These are phyloP conservation scores for Apiosordaria backusii DNA, from an alignment of 495 filamentous ascomycete species.

Conservation along the genomic window DNA sequence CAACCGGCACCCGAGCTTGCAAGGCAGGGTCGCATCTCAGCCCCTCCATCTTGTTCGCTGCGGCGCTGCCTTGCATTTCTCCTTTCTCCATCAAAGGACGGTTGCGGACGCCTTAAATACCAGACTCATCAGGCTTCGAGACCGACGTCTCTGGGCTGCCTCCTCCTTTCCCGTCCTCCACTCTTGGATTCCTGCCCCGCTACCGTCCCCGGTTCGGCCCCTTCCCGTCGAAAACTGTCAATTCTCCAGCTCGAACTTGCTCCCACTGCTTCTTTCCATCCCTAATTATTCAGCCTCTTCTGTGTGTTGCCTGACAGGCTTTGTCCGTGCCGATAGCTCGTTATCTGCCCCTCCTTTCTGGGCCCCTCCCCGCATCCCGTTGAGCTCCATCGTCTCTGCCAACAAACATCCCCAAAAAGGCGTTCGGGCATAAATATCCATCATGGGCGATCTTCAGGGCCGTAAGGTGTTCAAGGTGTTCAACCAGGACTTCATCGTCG, in stretches of 20 bases:
- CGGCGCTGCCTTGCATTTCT: slow-evolving; percentile 13
- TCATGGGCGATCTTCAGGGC: slow-evolving; percentile 74
- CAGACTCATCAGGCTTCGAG: background rate
- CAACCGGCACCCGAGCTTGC: slow-evolving; percentile 10
- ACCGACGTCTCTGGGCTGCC: background rate
- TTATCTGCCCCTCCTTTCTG: slow-evolving; percentile 16
- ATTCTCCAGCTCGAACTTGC: background rate
- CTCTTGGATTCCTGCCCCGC: background rate
- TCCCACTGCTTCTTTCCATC: background rate
- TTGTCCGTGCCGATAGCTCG: slow-evolving; percentile 2
- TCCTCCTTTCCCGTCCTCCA: background rate
- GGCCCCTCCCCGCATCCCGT: background rate
- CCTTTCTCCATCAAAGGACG: slow-evolving; percentile 16
- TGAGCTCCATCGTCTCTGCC: slow-evolving; percentile 2
- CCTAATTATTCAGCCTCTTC: background rate
- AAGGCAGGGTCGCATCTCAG: slow-evolving; percentile 10
- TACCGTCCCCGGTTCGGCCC: background rate
- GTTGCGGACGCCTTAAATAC: slow-evolving; percentile 5
- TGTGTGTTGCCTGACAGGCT: background rate
- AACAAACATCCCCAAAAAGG: background rate
- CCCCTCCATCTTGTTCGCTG: slow-evolving; percentile 17
- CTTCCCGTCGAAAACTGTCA: background rate
- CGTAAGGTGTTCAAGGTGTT: slow-evolving; percentile 99
- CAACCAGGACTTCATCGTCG: slow-evolving; percentile 98
- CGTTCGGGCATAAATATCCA: slow-evolving; percentile 11